Evolutionary conservation across 371 early-diverging fungal species (phyloP).

Genomic region (Paraphysoderma sedebokerense): DNA sequence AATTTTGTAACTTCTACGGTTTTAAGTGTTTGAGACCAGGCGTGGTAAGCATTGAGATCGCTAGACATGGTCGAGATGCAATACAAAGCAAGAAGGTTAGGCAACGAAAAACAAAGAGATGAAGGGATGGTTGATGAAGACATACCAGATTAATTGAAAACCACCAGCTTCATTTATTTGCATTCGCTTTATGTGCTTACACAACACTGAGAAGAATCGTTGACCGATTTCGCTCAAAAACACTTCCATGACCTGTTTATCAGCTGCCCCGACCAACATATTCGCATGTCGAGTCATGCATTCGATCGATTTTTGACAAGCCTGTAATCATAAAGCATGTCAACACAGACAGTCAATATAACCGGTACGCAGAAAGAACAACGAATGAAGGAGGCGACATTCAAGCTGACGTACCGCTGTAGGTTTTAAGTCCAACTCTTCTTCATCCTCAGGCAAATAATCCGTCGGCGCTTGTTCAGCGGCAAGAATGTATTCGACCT

Average conservation of each 20-base stretch:
- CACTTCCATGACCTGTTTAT: slow-evolving; percentile 72
- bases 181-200: slow-evolving; percentile 60
- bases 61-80: slow-evolving; percentile 21
- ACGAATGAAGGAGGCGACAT: too few species aligned
- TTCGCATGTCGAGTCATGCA: slow-evolving; percentile 58
- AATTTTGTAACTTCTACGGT: slow-evolving; percentile 54
- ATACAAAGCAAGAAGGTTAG: background rate
- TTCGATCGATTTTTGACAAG: slow-evolving; percentile 47
- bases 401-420: slow-evolving; percentile 34
- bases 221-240: slow-evolving; percentile 74
- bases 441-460: slow-evolving; percentile 41
- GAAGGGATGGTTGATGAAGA: background rate
- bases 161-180: slow-evolving; percentile 65
- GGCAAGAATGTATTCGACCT: slow-evolving; percentile 51
- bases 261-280: slow-evolving; percentile 52
- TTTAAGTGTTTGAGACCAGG: slow-evolving; percentile 40
- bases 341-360: too few species aligned
- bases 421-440: slow-evolving; percentile 33
- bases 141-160: slow-evolving; percentile 51
- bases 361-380: too few species aligned
- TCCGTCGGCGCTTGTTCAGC: slow-evolving; percentile 41
- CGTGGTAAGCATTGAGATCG: slow-evolving; percentile 70
- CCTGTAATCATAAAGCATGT: slow-evolving; percentile 22
- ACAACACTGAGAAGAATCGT: slow-evolving; percentile 64
- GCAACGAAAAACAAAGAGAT: background rate